Conservation (phyloP, 139 green algal genomes). For the Tetradesmus lagerheimii region DNA sequence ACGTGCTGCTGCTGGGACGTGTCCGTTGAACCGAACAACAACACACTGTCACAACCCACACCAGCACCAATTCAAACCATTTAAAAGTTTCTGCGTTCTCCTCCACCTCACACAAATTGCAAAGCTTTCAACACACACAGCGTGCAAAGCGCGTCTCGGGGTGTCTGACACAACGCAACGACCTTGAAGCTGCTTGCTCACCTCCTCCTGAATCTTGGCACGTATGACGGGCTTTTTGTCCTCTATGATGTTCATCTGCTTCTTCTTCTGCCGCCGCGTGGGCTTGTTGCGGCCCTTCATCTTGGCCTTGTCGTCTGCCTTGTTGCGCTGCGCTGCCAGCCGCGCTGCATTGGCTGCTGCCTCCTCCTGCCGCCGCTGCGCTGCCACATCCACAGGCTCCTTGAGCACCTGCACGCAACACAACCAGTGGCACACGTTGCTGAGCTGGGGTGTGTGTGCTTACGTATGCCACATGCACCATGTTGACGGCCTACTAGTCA, state of each 20-base stretch:
- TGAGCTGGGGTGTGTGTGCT: too few species aligned
- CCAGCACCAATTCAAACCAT: too few species aligned
- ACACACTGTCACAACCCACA: too few species aligned
- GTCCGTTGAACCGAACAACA: too few species aligned
- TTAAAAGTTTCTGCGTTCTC: too few species aligned
- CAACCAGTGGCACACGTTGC: not conserved
- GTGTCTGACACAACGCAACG: not conserved
- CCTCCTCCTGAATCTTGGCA: constrained; percentile 59
- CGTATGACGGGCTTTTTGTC: constrained; percentile 64
- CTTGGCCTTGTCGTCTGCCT: constrained; percentile 72
- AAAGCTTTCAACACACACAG: too few species aligned
- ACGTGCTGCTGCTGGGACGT: too few species aligned
- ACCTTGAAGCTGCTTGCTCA: not conserved
- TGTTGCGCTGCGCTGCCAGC: not conserved
- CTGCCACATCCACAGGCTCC: constrained; percentile 84
- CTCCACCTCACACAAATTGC: too few species aligned
- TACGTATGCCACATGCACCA: too few species aligned
- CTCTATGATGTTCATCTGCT: constrained; percentile 95
- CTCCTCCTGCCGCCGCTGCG: constrained; percentile 58
- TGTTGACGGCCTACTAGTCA: too few species aligned
- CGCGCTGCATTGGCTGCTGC: constrained; percentile 55
- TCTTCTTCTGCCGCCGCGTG: constrained; percentile 82
- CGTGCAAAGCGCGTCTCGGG: not conserved
- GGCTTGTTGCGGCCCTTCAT: constrained; percentile 97
- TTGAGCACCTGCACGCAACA: constrained; percentile 32